phyloP scores from a whole-genome alignment of 176 grass and related monocot genomes.

The Oryza rufipogon region DNA sequence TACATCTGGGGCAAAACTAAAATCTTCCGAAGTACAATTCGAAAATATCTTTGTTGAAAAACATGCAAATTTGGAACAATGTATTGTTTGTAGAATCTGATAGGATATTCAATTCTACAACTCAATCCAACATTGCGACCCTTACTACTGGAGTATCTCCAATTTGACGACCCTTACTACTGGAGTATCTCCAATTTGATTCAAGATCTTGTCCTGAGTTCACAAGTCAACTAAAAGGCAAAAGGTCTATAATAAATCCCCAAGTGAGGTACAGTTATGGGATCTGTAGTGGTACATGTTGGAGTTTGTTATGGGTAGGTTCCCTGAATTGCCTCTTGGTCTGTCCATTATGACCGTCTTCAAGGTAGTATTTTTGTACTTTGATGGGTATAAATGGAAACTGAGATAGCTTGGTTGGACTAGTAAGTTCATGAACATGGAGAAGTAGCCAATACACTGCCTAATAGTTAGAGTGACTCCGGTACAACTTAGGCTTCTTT shows the following conservation, averaged over 20 bases:
- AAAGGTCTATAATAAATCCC: not conserved
- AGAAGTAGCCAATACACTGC: not conserved
- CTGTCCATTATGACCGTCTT: conserved; percentile 20
- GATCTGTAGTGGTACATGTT: not conserved
- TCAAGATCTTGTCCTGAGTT: too few relatives aligned
- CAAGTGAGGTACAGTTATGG: not conserved
- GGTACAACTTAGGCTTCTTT: not conserved
- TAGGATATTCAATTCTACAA: too few relatives aligned
- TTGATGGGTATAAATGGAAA: not conserved
- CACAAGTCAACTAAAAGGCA: not conserved
- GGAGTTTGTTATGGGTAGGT: not conserved
- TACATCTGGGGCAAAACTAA: too few relatives aligned
- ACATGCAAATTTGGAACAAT: too few relatives aligned
- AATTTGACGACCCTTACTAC: too few relatives aligned
- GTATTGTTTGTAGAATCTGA: too few relatives aligned
- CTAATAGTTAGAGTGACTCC: not conserved
- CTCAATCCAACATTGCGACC: too few relatives aligned
- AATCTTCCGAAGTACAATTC: too few relatives aligned
- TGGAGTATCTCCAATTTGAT: too few relatives aligned
- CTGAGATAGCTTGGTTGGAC: conserved; percentile 13
- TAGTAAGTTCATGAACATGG: not conserved
- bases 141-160: too few relatives aligned
- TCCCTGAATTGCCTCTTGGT: not conserved
- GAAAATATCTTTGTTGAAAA: too few relatives aligned
- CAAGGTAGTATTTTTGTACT: conserved; percentile 24